phyloP scores from a whole-genome alignment of 352 stramenopile species.

The Blastocystis sp. region DNA sequence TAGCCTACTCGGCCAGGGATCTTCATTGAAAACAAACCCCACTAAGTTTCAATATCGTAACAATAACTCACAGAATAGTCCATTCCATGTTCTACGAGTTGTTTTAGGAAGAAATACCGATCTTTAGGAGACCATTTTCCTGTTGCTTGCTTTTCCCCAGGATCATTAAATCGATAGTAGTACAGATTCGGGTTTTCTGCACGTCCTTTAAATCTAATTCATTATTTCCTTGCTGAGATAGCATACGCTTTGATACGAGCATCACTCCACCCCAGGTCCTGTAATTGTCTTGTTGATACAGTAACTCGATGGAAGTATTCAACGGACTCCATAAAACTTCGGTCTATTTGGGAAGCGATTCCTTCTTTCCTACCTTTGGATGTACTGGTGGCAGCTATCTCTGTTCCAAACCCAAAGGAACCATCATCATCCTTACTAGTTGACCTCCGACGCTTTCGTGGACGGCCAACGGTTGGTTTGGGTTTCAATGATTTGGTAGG shows the following conservation, averaged over 20 bases:
- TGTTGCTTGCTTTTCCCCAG: conserved; percentile 63
- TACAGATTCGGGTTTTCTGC: conserved; percentile 64
- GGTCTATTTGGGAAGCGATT: background rate
- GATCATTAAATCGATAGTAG: conserved; percentile 65
- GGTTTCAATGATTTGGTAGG: too few relatives aligned
- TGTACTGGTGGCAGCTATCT: background rate
- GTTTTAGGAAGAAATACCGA: conserved; percentile 63
- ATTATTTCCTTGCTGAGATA: background rate
- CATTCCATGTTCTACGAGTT: conserved; percentile 64
- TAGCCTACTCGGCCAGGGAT: conserved; percentile 65
- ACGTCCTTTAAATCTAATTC: conserved; percentile 54
- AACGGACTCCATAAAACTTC: background rate
- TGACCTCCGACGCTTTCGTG: too few relatives aligned
- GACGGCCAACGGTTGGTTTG: too few relatives aligned
- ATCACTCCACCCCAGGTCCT: conserved; percentile 38
- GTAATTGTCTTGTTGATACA: conserved; percentile 22
- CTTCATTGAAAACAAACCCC: conserved; percentile 65
- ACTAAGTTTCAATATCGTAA: conserved; percentile 2
- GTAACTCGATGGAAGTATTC: background rate
- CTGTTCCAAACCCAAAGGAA: background rate
- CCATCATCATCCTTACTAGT: background rate
- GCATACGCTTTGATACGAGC: conserved; percentile 52
- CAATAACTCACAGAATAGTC: conserved; percentile 57
- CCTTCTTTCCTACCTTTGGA: background rate
- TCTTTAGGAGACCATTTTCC: conserved; percentile 64